Percentiles rank a stretch among this genome's conserved stretches.
Evolutionary conservation across 768 basidiomycete genomes (phyloP).

Genomic region (Mycena pura): DNA sequence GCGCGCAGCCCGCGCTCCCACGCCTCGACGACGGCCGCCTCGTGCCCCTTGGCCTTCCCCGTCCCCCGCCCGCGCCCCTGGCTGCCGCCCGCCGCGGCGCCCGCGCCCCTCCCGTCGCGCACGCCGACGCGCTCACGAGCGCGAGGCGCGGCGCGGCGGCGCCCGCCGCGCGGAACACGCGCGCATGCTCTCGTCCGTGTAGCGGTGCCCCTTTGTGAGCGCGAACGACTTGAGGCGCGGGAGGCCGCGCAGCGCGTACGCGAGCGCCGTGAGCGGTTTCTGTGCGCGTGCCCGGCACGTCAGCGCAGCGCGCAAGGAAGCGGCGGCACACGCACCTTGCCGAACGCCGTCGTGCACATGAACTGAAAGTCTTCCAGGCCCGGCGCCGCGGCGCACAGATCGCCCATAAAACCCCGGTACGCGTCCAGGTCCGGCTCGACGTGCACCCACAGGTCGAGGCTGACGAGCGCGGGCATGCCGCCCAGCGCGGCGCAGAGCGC

Average conservation of each 20-base stretch:
- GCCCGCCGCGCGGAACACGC: constrained; percentile 32
- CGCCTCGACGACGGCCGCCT: constrained; percentile 12
- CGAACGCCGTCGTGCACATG: constrained; percentile 57
- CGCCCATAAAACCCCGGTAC: constrained; percentile 41
- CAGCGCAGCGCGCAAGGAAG: neutral
- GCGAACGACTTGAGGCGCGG: constrained; percentile 52
- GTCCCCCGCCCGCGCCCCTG: too few relatives aligned
- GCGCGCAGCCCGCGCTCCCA: constrained; percentile 51
- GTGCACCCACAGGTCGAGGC: constrained; percentile 57
- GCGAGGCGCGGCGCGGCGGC: constrained; percentile 32
- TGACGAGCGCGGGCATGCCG: constrained; percentile 45
- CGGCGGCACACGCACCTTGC: constrained; percentile 37
- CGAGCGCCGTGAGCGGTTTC: constrained; percentile 51
- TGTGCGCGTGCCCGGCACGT: too few relatives aligned
- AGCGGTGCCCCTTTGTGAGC: constrained; percentile 56
- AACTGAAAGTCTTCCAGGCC: constrained; percentile 55
- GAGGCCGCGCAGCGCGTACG: constrained; percentile 44
- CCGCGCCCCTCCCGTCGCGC: too few relatives aligned
- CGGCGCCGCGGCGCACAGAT: constrained; percentile 44
- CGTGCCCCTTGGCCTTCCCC: neutral
- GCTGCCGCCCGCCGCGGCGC: too few relatives aligned
- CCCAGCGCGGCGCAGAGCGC: constrained; percentile 43
- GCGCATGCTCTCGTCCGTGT: constrained; percentile 54
- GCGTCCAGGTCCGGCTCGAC: constrained; percentile 40
- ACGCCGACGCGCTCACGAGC: constrained; percentile 51